Evolutionary conservation across 2,329 filamentous ascomycete genomes (phyloP).

Genomic region (Fusarium odoratissimum): DNA sequence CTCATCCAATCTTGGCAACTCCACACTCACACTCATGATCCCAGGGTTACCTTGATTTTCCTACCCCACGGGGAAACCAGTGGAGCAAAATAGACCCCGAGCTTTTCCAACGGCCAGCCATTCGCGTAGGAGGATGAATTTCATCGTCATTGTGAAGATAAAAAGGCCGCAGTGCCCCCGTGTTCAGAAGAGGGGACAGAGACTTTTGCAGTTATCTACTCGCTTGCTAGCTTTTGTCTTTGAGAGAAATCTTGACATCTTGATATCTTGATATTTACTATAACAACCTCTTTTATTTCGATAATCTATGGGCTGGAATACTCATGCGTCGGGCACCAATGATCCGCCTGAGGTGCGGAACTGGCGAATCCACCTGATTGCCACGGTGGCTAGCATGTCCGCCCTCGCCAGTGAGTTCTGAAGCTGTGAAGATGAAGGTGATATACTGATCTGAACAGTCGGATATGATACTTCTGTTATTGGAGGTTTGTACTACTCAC

Average conservation of each 20-base stretch:
- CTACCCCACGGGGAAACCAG: slow-evolving; percentile 40
- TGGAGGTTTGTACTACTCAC: slow-evolving; percentile 38
- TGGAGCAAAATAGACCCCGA: slow-evolving; percentile 19
- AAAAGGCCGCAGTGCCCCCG: slow-evolving; percentile 21
- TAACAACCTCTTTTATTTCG: neutral
- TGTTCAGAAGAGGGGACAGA: neutral
- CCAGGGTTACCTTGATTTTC: slow-evolving; percentile 6
- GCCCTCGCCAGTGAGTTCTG: slow-evolving; percentile 47
- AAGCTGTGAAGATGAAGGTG: fast-evolving
- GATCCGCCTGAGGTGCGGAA: slow-evolving; percentile 51
- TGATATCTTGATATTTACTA: neutral
- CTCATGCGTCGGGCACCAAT: slow-evolving; percentile 53
- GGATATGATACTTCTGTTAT: slow-evolving; percentile 55
- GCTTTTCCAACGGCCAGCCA: neutral
- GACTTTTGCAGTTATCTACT: slow-evolving; percentile 5
- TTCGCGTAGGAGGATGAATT: neutral
- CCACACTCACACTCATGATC: slow-evolving; percentile 34
- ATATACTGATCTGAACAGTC: slow-evolving; percentile 35
- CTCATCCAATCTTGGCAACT: slow-evolving; percentile 29
- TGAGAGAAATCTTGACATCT: neutral
- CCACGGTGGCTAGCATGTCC: slow-evolving; percentile 50
- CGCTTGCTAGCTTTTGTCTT: neutral
- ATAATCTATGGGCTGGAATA: slow-evolving; percentile 46
- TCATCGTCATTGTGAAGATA: neutral
- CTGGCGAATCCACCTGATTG: slow-evolving; percentile 50